Evolutionary conservation across 345 rosid genomes (phyloP).

Genomic region (Gossypium australe): DNA sequence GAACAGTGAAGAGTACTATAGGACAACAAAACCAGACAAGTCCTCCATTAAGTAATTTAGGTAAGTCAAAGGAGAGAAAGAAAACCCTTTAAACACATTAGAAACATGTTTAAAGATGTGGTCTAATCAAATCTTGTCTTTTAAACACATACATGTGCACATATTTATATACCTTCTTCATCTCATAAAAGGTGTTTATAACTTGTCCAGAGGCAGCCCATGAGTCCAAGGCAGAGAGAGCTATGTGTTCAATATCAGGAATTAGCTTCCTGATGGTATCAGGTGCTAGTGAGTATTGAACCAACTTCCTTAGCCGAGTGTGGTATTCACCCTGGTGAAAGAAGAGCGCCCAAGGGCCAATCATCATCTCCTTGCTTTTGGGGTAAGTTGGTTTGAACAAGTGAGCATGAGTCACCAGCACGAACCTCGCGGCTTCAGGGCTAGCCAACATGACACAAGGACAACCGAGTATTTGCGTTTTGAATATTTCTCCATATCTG

Average conservation of each 20-base stretch:
- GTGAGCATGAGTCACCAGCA: constrained; percentile 65
- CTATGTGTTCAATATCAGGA: constrained; percentile 51
- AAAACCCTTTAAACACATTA: constrained; percentile 1
- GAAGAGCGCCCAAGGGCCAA: constrained; percentile 75
- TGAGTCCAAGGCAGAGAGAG: constrained; percentile 47
- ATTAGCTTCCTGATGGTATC: constrained; percentile 49
- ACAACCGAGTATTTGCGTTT: constrained; percentile 67
- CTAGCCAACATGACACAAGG: constrained; percentile 85
- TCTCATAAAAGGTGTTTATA: constrained; percentile 60
- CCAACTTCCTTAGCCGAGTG: constrained; percentile 56
- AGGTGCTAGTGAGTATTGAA: constrained; percentile 53
- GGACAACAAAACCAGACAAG: background rate
- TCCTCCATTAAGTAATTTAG: background rate
- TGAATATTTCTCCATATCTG: constrained; percentile 85
- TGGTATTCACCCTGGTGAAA: constrained; percentile 84
- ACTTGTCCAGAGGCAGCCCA: constrained; percentile 32
- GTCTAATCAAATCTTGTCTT: background rate
- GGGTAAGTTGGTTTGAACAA: constrained; percentile 94
- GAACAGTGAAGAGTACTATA: constrained; percentile 2
- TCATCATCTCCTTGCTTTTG: constrained; percentile 69
- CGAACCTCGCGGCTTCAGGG: constrained; percentile 75
- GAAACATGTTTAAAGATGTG: constrained; percentile 1
- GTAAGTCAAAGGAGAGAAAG: background rate
- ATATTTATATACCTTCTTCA: constrained; percentile 61
- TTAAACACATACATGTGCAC: background rate